phyloP scores from a whole-genome alignment of 2,329 filamentous ascomycete species.

The Paracorniculantispora psalliotae region DNA sequence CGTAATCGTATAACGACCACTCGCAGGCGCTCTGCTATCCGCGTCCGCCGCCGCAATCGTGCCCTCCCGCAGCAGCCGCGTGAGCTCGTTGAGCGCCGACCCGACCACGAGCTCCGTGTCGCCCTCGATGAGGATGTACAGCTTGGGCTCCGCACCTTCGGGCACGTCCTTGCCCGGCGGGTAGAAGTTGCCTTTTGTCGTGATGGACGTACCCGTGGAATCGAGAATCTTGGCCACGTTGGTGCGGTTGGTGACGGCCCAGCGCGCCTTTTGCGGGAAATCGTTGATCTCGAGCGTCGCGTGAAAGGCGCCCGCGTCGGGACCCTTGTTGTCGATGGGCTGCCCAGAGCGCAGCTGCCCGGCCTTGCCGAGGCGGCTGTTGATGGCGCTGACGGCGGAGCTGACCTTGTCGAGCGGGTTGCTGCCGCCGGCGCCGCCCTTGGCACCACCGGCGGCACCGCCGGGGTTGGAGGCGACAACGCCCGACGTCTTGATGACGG shows the following conservation, averaged over 20 bases:
- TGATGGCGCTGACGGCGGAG: conserved; percentile 87
- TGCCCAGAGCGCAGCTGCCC: conserved; percentile 87
- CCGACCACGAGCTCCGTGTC: conserved; percentile 92
- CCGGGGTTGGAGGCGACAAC: conserved; percentile 24
- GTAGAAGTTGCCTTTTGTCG: conserved; percentile 93
- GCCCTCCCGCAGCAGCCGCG: conserved; percentile 81
- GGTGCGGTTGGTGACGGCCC: conserved; percentile 96
- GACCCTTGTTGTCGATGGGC: conserved; percentile 96
- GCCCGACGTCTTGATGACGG: conserved; percentile 12
- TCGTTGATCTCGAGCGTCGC: conserved; percentile 98
- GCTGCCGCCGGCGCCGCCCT: conserved; percentile 52
- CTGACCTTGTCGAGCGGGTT: conserved; percentile 80
- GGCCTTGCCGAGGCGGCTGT: conserved; percentile 81
- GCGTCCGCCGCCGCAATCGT: conserved; percentile 85
- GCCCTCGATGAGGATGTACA: conserved; percentile 96
- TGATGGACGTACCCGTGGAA: conserved; percentile 90
- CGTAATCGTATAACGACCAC: conserved; percentile 81
- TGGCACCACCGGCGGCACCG: conserved; percentile 49
- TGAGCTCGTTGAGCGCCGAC: conserved; percentile 85
- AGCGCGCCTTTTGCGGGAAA: conserved; percentile 96
- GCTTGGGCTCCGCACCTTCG: conserved; percentile 74
- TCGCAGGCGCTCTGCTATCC: conserved; percentile 72
- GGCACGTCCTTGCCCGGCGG: conserved; percentile 73
- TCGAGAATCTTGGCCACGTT: conserved; percentile 98
- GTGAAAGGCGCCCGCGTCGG: conserved; percentile 93